These are phyloP conservation scores for Phaffia australis DNA, from an alignment of 768 basidiomycete genomes.

Conservation along the genomic window DNA sequence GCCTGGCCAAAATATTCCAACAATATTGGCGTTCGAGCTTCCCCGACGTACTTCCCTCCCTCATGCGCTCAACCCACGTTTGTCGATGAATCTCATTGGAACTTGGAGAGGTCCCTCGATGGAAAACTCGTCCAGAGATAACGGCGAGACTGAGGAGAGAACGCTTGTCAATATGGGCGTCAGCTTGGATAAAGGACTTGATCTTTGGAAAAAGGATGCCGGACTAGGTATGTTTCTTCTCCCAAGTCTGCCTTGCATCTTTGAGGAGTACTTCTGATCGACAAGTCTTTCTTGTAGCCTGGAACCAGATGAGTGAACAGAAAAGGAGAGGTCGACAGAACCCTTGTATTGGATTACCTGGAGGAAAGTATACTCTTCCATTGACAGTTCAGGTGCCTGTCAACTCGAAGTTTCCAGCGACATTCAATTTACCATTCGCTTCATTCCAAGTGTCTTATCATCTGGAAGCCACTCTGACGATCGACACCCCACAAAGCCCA, in stretches of 20 bases:
- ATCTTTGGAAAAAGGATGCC: constrained; percentile 25
- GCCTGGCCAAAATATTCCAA: constrained; percentile 26
- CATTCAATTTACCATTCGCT: constrained; percentile 3
- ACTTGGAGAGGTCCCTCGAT: constrained; percentile 12
- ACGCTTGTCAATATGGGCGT: constrained; percentile 23
- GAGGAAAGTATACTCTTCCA: constrained; percentile 26
- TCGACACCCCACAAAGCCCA: constrained; percentile 14
- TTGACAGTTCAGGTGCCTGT: constrained; percentile 25
- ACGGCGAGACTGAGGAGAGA: neutral
- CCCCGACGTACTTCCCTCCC: constrained; percentile 24
- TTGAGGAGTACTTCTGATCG: neutral
- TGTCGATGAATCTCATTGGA: constrained; percentile 25
- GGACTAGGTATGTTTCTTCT: neutral
- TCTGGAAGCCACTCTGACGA: constrained; percentile 24
- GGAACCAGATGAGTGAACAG: constrained; percentile 17
- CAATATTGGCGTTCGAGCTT: constrained; percentile 22
- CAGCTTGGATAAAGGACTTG: constrained; percentile 19
- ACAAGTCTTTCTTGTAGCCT: constrained; percentile 2
- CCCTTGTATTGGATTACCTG: constrained; percentile 19
- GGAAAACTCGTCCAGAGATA: constrained; percentile 2
- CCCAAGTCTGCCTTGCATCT: neutral
- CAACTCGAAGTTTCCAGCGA: constrained; percentile 22
- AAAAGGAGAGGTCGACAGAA: constrained; percentile 20
- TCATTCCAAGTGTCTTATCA: constrained; percentile 20
- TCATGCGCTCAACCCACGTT: constrained; percentile 2